Percentiles rank a stretch among this genome's conserved stretches.
Conservation (phyloP, 1,139 yeast species). For the Candida anutae region DNA sequence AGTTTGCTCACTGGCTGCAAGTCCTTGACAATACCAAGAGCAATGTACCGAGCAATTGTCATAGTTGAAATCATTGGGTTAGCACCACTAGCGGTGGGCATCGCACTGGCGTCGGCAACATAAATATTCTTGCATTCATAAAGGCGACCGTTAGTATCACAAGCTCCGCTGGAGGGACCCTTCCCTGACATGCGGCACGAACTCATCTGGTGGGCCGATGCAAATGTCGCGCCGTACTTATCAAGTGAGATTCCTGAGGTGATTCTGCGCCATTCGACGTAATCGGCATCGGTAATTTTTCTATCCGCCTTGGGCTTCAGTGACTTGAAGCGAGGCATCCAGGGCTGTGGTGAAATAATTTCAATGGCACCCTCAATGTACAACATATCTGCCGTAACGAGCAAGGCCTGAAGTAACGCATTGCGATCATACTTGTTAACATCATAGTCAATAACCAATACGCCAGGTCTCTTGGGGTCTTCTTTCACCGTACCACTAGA, state of each 20-base stretch:
- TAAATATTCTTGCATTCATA: constrained; percentile 47
- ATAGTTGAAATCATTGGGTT: constrained; percentile 46
- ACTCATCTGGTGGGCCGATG: constrained; percentile 59
- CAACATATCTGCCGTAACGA: constrained; percentile 38
- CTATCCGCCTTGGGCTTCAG: constrained; percentile 36
- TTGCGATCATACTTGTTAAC: constrained; percentile 36
- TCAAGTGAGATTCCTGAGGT: constrained; percentile 22
- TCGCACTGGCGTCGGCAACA: constrained; percentile 49
- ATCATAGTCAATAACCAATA: constrained; percentile 32
- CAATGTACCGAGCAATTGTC: constrained; percentile 33
- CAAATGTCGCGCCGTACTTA: constrained; percentile 27
- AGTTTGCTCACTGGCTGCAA: constrained; percentile 24
- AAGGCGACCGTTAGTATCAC: constrained; percentile 41
- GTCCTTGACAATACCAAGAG: constrained; percentile 28
- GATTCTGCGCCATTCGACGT: constrained; percentile 34
- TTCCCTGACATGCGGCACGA: constrained; percentile 48
- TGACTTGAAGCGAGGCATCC: constrained; percentile 33
- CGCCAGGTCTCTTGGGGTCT: constrained; percentile 30
- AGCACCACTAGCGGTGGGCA: constrained; percentile 56
- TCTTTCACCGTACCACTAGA: constrained; percentile 33
- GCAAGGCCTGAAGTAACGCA: constrained; percentile 33
- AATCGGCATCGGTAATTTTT: constrained; percentile 36
- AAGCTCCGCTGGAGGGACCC: constrained; percentile 43
- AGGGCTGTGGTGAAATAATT: constrained; percentile 31
- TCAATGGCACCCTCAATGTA: constrained; percentile 47